These are phyloP conservation scores for Clavariopsis aquatica DNA, from an alignment of 495 filamentous ascomycete genomes.

Conservation along the genomic window DNA sequence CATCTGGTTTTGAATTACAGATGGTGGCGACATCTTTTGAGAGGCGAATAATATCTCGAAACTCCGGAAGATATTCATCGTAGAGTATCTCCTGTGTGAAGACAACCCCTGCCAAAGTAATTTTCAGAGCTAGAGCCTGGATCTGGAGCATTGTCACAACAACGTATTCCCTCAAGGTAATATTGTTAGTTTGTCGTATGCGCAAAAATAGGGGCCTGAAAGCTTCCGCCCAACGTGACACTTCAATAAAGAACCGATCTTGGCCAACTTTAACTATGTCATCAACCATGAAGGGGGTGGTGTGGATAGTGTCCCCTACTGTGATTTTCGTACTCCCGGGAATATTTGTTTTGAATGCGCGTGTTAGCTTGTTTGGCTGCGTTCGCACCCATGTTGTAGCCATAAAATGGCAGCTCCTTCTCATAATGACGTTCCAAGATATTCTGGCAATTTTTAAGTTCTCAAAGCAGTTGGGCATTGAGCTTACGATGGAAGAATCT, in stretches of 20 bases:
- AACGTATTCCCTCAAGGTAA: conserved; percentile 2
- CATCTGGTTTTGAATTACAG: background rate
- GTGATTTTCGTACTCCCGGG: conserved; percentile 1
- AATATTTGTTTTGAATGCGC: conserved; percentile 1
- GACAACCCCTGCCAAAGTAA: conserved; percentile 14
- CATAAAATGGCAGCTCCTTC: conserved; percentile 9
- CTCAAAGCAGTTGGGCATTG: conserved; percentile 2
- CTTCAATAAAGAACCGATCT: background rate
- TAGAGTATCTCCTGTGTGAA: conserved; percentile 17
- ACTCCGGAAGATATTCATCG: conserved; percentile 5
- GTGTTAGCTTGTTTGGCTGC: background rate
- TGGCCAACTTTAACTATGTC: background rate
- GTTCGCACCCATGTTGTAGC: conserved; percentile 17
- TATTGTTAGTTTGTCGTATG: background rate
- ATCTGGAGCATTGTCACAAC: conserved; percentile 18
- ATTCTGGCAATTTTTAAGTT: conserved; percentile 1
- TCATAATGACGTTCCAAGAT: conserved; percentile 16
- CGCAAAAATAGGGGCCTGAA: background rate
- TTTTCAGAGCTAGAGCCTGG: conserved; percentile 6
- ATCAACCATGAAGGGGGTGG: background rate
- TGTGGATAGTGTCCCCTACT: background rate
- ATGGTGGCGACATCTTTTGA: background rate
- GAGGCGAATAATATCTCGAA: conserved; percentile 8
- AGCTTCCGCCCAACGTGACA: background rate
- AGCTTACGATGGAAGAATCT: background rate